A percentile compares a stretch with the other conserved stretches of the same genome.
Conservation (phyloP, 2,329 filamentous ascomycete species). For the Aspergillus quadricinctus region DNA sequence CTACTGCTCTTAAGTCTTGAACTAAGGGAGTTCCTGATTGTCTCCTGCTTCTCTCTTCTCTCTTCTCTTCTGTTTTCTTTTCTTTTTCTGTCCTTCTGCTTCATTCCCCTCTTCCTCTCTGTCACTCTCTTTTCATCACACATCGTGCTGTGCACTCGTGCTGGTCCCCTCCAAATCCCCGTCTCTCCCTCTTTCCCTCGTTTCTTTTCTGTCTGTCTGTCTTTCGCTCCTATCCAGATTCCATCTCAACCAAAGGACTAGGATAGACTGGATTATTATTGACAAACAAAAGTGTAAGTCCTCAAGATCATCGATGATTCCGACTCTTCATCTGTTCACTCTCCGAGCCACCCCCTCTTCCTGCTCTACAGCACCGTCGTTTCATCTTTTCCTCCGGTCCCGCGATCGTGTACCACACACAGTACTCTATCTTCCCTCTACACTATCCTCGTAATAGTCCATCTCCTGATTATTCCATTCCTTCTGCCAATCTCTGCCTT, state of each 20-base stretch:
- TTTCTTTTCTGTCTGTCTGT: neutral
- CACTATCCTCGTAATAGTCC: neutral
- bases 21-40: neutral
- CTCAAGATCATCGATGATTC: neutral
- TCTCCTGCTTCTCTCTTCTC: neutral
- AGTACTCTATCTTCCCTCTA: neutral
- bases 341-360: neutral
- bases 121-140: neutral
- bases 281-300: neutral
- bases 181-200: neutral
- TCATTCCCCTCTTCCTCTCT: slow-evolving; percentile 3
- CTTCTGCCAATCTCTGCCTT: neutral
- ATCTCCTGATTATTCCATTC: neutral
- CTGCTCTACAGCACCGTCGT: neutral
- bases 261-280: too few species aligned
- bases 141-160: neutral
- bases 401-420: neutral
- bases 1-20: too few species aligned
- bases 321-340: neutral
- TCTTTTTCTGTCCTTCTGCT: slow-evolving; percentile 1
- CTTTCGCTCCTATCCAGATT: neutral
- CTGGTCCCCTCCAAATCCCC: neutral
- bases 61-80: slow-evolving; percentile 1
- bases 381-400: neutral
- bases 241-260: neutral